These are phyloP conservation scores for Alternaria dauci DNA, from an alignment of 2,329 filamentous ascomycete genomes.

Conservation along the genomic window DNA sequence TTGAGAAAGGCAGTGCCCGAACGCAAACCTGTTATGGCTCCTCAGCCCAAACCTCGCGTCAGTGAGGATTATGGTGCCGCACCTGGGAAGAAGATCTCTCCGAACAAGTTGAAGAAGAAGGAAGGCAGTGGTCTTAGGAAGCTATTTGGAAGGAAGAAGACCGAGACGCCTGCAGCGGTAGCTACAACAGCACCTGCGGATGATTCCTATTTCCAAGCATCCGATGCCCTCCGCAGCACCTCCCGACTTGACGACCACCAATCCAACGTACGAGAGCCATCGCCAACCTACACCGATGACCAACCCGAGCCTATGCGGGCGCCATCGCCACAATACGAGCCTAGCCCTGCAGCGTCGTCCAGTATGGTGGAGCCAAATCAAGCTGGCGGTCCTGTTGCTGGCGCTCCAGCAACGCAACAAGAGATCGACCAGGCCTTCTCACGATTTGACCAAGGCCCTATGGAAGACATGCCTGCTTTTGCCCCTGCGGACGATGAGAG, in stretches of 20 bases:
- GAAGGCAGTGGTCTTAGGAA: slow-evolving; percentile 51
- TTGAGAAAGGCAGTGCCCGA: slow-evolving; percentile 48
- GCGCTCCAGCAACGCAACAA: slow-evolving; percentile 66
- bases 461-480: slow-evolving; percentile 86
- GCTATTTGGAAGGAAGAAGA: slow-evolving; percentile 52
- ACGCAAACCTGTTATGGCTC: slow-evolving; percentile 19
- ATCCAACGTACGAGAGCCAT: slow-evolving; percentile 34
- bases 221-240: slow-evolving; percentile 33
- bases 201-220: slow-evolving; percentile 27
- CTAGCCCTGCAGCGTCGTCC: slow-evolving; percentile 36
- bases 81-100: slow-evolving; percentile 39
- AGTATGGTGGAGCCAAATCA: slow-evolving; percentile 41
- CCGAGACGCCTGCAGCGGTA: slow-evolving; percentile 26
- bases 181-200: slow-evolving; percentile 29
- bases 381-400: slow-evolving; percentile 60
- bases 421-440: slow-evolving; percentile 70
- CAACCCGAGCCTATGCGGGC: slow-evolving; percentile 30
- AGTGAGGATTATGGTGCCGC: slow-evolving; percentile 32
- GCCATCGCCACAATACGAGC: slow-evolving; percentile 36
- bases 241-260: slow-evolving; percentile 38
- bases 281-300: slow-evolving; percentile 33
- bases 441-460: slow-evolving; percentile 86
- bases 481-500: slow-evolving; percentile 61
- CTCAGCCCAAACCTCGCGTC: slow-evolving; percentile 22
- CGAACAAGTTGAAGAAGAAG: slow-evolving; percentile 50